Evolutionary conservation across 2,329 filamentous ascomycete genomes (phyloP), one percentile per base, ranked within the genome.

Genomic region (Epichloe gansuensis): DNA sequence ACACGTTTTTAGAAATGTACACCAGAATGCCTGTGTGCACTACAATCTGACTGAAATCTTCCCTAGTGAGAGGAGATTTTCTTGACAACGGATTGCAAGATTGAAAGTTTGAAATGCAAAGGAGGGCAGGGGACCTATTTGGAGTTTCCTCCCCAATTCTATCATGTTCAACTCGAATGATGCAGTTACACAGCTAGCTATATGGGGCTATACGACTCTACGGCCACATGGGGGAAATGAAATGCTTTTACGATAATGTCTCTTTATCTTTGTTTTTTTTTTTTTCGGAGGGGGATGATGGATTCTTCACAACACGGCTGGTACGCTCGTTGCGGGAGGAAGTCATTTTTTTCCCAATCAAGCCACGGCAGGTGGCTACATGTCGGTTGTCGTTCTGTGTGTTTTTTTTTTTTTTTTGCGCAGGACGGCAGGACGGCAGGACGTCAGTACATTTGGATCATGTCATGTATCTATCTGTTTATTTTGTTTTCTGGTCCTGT

Each of bases 1-100:
- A 51, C 58, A 60, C 57, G 58, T 58, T 59, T 54, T 51, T 47
- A 39, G 15, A 21, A 27, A 49, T 27, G 34, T 41, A 40, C 35
- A 45, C 42, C 36, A 34, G 8, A 51, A 41, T 25, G 34, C 31
- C 17, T 21, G 9, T 36, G 41, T 17, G 49, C 49, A 34, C 23
- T 38, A 45, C 34, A 36, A 11, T 41, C 23, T 40, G 42, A 46
- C 11, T 23, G 11, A 40, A 41, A 40, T 44, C 35, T 9, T 4
- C 5, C 25, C 27, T n/a, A 17, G 21, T 7, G 31, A 7, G 15
- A 35, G 34, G n/a, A 44, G 43, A 47, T 34, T 40, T 17, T 38
- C 36, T 27, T 38, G 4, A 36, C 12, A 44, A 17, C 41, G 21
- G 41, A 50, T 27, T 44, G 25, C 47, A 40, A 39, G 49, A 34